These are phyloP conservation scores for Cardamine occulta DNA, from an alignment of 345 rosid genomes.

Conservation along the genomic window DNA sequence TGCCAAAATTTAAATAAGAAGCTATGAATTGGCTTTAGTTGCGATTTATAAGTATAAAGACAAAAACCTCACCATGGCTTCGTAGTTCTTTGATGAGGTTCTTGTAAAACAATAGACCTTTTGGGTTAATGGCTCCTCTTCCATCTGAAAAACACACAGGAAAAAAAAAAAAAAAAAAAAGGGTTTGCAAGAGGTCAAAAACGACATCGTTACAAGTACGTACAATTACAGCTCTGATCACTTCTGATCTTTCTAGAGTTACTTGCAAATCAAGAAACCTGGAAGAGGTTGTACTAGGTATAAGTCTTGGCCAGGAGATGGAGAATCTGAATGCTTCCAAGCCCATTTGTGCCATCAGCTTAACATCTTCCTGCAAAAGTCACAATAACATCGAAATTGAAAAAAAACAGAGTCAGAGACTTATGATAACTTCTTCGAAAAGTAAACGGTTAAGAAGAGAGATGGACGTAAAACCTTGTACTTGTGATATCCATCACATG, in stretches of 20 bases:
- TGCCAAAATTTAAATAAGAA: neutral
- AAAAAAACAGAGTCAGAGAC: neutral
- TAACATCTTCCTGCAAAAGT: slow-evolving; percentile 69
- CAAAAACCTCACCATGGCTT: slow-evolving; percentile 46
- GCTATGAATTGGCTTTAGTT: neutral
- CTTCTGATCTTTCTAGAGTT: neutral
- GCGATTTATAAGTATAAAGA: neutral
- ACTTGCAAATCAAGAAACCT: slow-evolving; percentile 6
- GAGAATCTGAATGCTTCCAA: slow-evolving; percentile 77
- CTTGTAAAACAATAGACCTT: slow-evolving; percentile 64
- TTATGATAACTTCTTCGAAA: neutral
- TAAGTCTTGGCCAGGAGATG: slow-evolving; percentile 86
- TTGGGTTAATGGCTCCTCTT: slow-evolving; percentile 64
- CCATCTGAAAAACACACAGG: slow-evolving; percentile 50
- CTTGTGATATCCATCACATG: slow-evolving; percentile 66
- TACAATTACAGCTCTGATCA: too few relatives aligned
- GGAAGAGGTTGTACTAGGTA: slow-evolving; percentile 54
- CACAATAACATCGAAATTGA: neutral
- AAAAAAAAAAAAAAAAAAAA: neutral
- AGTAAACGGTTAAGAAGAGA: neutral
- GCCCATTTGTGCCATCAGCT: slow-evolving; percentile 67
- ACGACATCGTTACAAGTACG: neutral
- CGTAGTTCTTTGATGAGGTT: slow-evolving; percentile 58
- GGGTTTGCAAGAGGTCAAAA: neutral
- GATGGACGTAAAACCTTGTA: slow-evolving; percentile 53